Base-by-base conservation (phyloP, 2,329 filamentous ascomycete genomes). In the Colletotrichum acutatum region DNA sequence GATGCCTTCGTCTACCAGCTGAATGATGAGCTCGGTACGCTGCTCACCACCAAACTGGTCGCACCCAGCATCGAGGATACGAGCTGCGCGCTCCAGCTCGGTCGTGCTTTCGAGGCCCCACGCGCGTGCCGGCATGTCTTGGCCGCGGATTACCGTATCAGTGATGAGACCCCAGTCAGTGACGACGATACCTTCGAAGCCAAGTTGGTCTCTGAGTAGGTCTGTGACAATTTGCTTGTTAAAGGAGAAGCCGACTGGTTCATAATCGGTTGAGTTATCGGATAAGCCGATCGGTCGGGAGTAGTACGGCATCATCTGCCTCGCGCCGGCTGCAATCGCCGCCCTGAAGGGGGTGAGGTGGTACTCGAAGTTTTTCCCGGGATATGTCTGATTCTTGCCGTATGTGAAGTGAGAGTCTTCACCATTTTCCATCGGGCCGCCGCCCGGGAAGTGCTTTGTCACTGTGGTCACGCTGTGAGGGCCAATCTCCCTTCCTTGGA, bases 131-230 rank as follows among this genome's bases (percentile, higher is more conserved):
- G 84, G 84, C 82, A 86, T 84, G 42, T 84, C 78, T 75, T 87
- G 83, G 1, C 85, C 86, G 0, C 75, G 32, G 34, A 87, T 84
- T 1, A 78, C 71, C 0, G 77, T 76, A 58, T 87, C 85, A 0
- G 87, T 89, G 26, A 89, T 81, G 4, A 89, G 80, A 1, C 86
- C 86, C 87, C 87, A 89, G 72, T 89, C 87, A 0, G 84, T 87
- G 2, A 84, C 81, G 0, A 89, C 82, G n/a, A 89, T 86, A 2
- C 87, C 87, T 0, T 87, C 76, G 68, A 87, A 89, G 2, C 86
- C 86, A 0, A 89, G 80, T 59, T 88, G 80, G 1, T 82, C 75
- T 1, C 84, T 83, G 1, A 89, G 79, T 0, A 89, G 82, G 37
- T 83, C 85, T 0, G 87, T 89, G 59, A 89, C 82, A 42, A 89